Evolutionary conservation across 805 yeast species (phyloP).

Genomic region (Candida schatavii): DNA sequence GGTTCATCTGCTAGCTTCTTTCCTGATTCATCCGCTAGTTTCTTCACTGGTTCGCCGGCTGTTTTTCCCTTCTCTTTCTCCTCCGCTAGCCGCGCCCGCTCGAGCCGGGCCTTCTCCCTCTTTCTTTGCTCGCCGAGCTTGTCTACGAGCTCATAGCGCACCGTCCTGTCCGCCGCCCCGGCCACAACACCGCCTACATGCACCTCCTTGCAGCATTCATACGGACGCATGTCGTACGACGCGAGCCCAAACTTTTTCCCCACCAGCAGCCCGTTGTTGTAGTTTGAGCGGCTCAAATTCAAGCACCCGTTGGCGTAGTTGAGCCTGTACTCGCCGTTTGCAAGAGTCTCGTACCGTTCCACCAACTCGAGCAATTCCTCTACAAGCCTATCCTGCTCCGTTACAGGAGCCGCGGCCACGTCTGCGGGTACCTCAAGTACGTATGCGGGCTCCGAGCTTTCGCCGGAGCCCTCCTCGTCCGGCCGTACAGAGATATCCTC

Average conservation of each 20-base stretch:
- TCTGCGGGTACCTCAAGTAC: background rate
- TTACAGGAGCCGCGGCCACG: background rate
- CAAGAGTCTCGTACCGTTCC: constrained; percentile 29
- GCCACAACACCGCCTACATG: constrained; percentile 8
- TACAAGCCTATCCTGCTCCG: background rate
- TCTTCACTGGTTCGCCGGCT: background rate
- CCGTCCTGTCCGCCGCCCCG: constrained; percentile 10
- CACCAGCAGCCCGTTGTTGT: constrained; percentile 19
- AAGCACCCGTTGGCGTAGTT: constrained; percentile 35
- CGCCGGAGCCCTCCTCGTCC: background rate
- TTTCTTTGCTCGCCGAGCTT: constrained; percentile 2
- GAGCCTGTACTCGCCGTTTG: constrained; percentile 15
- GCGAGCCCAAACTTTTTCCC: constrained; percentile 37
- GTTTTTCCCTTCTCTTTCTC: constrained; percentile 2
- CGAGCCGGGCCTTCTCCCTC: constrained; percentile 1
- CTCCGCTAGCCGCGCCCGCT: constrained; percentile 3
- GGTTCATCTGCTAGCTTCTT: background rate
- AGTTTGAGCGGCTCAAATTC: constrained; percentile 46
- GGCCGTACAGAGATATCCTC: constrained; percentile 12
- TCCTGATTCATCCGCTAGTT: constrained; percentile 1
- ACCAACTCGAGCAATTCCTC: constrained; percentile 26
- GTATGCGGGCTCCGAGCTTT: constrained; percentile 1
- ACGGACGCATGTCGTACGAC: constrained; percentile 37
- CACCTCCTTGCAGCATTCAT: constrained; percentile 23
- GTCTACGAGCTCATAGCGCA: constrained; percentile 3